Percentiles rank a stretch among this genome's conserved stretches.
phyloP scores from a whole-genome alignment of 2,329 filamentous ascomycete species.

The Grosmannia huntii region DNA sequence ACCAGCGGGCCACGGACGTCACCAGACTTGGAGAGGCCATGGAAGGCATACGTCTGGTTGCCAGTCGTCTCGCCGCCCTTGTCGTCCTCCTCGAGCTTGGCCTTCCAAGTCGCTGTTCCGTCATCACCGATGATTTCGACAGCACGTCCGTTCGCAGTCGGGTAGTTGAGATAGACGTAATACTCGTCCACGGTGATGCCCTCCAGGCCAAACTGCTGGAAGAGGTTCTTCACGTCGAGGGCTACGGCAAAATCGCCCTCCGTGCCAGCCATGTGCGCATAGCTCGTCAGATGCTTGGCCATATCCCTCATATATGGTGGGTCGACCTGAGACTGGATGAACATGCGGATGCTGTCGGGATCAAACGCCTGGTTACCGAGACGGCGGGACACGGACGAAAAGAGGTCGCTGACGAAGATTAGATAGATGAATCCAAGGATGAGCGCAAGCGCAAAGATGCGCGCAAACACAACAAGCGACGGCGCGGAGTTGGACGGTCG shows the following conservation, averaged over 20 bases:
- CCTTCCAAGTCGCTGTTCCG: constrained; percentile 55
- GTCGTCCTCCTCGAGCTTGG: constrained; percentile 68
- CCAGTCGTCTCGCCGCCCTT: constrained; percentile 48
- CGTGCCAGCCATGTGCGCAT: constrained; percentile 86
- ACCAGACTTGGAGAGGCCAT: constrained; percentile 77
- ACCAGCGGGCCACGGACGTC: constrained; percentile 77
- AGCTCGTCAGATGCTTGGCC: constrained; percentile 64
- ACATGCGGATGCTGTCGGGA: constrained; percentile 66
- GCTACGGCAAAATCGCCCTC: constrained; percentile 82
- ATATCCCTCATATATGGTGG: constrained; percentile 57
- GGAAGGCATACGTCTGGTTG: constrained; percentile 66
- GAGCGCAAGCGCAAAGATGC: constrained; percentile 61
- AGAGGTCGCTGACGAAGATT: constrained; percentile 74
- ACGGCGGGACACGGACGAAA: constrained; percentile 51
- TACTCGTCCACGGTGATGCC: constrained; percentile 66
- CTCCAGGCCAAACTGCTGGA: constrained; percentile 60
- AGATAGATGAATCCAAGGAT: constrained; percentile 71
- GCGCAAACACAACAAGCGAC: constrained; percentile 51
- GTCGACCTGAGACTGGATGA: constrained; percentile 63
- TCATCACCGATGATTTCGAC: constrained; percentile 67
- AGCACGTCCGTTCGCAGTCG: constrained; percentile 59
- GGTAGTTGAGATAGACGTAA: constrained; percentile 87
- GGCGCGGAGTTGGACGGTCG: constrained; percentile 28
- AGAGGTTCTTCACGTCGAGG: constrained; percentile 70
- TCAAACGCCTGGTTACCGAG: constrained; percentile 64